Evolutionary conservation across 1,284 basidiomycete genomes (phyloP), one percentile per base, ranked within the genome.

Genomic region (Cryptococcus sp.): DNA sequence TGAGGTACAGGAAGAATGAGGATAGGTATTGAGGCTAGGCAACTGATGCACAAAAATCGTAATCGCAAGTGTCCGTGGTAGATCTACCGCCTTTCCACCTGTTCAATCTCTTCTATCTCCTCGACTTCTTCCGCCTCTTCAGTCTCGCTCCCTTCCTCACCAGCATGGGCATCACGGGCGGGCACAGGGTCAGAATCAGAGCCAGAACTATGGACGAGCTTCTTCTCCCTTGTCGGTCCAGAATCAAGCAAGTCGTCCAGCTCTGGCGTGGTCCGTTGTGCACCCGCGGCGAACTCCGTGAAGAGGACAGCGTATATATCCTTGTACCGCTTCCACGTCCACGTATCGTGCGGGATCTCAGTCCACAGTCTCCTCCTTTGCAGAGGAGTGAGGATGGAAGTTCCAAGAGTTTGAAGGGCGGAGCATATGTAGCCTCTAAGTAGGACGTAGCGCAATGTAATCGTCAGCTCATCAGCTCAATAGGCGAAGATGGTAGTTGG

Each of bases 341-440:
- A 58, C 5, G 38, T 55, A 20, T 41, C 30, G 20, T 8, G 45
- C 5, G 53, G 43, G 11, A 54, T 48, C 40, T 58, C 52, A 15
- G 52, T 27, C 56, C 56, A 58, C 25, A 62, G 40, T 47, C 60
- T 42, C 39, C 23, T 39, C 30, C 48, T 50, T 8, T 58, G 42
- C 19, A 45, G 47, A 0, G n/a, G n/a, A n/a, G 40, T 17, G 0
- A 62, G 8, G 17, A 39, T 16, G 0, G 55, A 30, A 4, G 41
- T 15, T 13, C 60, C 60, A 3, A 62, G 19, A 3, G 46, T 38
- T 19, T 39, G 45, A 3, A 62, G 25, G 3, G 60, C 49, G 13
- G 52, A n/a, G 47, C 45, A 53, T 13, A 62, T 51, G 30, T 62
- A 62, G n/a, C 60, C 50, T 47, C 60, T 62, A 43, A 17, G 49